A percentile compares a stretch with the other conserved stretches of the same genome.
These are phyloP conservation scores for Paramarasmius palmivorus DNA, from an alignment of 1,284 basidiomycete genomes.

Conservation along the genomic window DNA sequence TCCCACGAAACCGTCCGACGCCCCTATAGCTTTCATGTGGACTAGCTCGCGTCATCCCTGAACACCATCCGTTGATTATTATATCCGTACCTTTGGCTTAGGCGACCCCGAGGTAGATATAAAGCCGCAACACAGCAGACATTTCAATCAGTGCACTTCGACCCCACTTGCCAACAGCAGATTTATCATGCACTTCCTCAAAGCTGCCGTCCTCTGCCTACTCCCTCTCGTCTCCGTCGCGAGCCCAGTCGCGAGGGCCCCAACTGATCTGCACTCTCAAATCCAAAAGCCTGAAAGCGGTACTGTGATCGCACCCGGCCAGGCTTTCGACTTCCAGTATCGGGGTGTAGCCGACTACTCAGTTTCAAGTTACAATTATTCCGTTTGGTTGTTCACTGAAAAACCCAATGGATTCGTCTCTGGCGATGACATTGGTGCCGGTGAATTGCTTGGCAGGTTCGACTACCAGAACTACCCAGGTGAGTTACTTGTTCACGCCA, in stretches of 20 bases:
- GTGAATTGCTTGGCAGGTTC: constrained; percentile 40
- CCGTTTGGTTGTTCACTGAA: constrained; percentile 35
- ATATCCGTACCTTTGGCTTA: no score
- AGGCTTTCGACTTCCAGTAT: constrained; percentile 33
- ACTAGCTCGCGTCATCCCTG: no score
- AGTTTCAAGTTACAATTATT: constrained; percentile 37
- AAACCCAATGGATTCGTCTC: constrained; percentile 24
- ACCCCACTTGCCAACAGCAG: not conserved
- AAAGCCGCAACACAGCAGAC: no score
- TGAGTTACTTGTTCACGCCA: constrained; percentile 13
- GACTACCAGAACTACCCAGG: constrained; percentile 40
- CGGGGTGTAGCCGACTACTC: constrained; percentile 38
- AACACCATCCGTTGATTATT: no score
- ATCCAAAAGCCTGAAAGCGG: constrained; percentile 24
- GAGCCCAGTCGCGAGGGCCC: constrained; percentile 18
- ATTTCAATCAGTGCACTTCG: no score
- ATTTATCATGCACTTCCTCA: constrained; percentile 14
- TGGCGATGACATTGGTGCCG: constrained; percentile 29
- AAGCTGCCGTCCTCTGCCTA: constrained; percentile 8
- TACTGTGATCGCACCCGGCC: constrained; percentile 27
- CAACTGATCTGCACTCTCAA: constrained; percentile 4
- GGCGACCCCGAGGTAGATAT: no score
- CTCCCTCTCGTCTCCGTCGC: constrained; percentile 13
- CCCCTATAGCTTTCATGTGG: no score
- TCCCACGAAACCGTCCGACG: no score